Evolutionary conservation across 306 rosid genomes (phyloP).

Genomic region (Betula pendula): DNA sequence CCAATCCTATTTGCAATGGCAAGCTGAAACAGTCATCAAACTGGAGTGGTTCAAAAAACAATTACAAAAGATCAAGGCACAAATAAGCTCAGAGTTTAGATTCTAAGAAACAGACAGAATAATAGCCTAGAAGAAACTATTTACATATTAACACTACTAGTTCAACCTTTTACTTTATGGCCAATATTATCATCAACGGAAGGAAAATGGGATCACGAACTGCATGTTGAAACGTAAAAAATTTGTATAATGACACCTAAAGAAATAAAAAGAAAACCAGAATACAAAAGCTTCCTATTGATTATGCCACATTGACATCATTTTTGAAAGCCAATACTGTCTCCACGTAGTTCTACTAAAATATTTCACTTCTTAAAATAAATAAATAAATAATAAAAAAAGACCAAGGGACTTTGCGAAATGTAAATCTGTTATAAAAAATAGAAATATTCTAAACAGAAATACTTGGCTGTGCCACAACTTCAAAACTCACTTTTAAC

Average conservation of each 20-base stretch:
- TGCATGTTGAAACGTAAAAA: not conserved
- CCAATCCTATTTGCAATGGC: constrained; percentile 95
- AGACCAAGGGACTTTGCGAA: not conserved
- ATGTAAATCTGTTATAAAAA: not conserved
- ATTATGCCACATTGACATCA: not conserved
- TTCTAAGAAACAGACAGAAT: not conserved
- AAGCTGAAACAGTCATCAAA: constrained; percentile 63
- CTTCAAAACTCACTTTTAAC: not conserved
- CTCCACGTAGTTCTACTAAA: not conserved
- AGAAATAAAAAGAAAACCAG: not conserved
- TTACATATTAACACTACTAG: not conserved
- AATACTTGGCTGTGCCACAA: not conserved
- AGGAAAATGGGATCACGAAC: constrained; percentile 3
- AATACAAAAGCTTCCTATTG: not conserved
- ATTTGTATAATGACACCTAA: not conserved
- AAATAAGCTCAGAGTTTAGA: not conserved
- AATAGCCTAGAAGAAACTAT: not conserved
- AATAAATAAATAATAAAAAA: not conserved
- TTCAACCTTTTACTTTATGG: not conserved
- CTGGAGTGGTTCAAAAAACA: constrained; percentile 20
- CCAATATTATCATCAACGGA: not conserved
- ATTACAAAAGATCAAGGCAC: constrained; percentile 4
- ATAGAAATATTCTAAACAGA: not conserved
- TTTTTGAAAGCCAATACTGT: not conserved
- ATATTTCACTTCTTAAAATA: not conserved